phyloP scores from a whole-genome alignment of 129 eudicot genomes.

The Centrapalus pauciflorus region DNA sequence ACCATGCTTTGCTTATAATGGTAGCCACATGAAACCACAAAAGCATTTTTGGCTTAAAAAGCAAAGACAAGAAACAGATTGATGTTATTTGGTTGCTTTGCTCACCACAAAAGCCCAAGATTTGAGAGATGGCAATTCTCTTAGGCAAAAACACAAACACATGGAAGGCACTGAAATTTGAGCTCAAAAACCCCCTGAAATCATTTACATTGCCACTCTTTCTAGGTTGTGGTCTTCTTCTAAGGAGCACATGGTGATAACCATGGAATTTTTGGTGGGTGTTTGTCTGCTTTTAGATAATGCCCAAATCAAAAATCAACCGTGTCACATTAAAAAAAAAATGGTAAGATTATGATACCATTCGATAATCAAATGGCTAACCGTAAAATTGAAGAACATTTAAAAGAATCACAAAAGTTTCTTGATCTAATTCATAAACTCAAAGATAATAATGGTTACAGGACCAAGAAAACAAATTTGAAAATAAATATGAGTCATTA shows the following conservation, averaged over 20 bases:
- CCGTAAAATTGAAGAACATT: too few species aligned
- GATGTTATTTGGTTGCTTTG: background rate
- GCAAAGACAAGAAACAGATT: constrained; percentile 10
- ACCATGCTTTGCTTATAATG: constrained; percentile 16
- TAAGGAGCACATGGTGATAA: constrained; percentile 26
- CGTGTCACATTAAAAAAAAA: too few species aligned
- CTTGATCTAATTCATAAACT: too few species aligned
- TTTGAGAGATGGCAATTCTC: constrained; percentile 11
- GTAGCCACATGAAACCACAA: background rate
- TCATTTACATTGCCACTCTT: constrained; percentile 16
- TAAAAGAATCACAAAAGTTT: too few species aligned
- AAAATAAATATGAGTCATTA: too few species aligned
- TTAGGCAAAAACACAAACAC: constrained; percentile 28
- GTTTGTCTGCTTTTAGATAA: constrained; percentile 16
- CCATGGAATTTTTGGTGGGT: constrained; percentile 20
- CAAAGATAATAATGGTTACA: too few species aligned
- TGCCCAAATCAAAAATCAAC: background rate
- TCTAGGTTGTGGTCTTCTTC: constrained; percentile 23
- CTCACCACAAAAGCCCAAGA: background rate
- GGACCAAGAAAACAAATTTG: too few species aligned
- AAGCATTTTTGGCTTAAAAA: background rate
- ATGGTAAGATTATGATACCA: too few species aligned
- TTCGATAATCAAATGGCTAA: too few species aligned
- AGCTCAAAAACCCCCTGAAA: constrained; percentile 19
- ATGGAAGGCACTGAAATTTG: constrained; percentile 29